A percentile compares a stretch with the other conserved stretches of the same genome.
Evolutionary conservation across 176 grass and related monocot species (phyloP).

Genomic region (Elymus sibiricus): DNA sequence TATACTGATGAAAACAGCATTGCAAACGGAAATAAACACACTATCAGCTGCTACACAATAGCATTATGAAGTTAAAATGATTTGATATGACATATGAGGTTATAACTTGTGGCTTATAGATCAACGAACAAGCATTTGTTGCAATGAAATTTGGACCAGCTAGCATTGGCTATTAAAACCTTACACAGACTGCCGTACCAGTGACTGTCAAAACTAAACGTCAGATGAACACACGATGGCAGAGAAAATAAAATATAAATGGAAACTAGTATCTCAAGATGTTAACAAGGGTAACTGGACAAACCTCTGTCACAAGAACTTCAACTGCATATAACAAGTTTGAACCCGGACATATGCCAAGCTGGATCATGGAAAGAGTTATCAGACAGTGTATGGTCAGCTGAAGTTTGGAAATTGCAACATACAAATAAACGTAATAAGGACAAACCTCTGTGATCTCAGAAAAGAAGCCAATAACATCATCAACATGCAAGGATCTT

Average conservation of each 20-base stretch:
- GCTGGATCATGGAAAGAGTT: slow-evolving; percentile 51
- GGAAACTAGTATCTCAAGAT: slow-evolving; percentile 21
- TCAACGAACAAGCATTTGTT: not conserved
- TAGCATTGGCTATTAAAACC: not conserved
- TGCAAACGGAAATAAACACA: slow-evolving; percentile 1
- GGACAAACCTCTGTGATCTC: slow-evolving; percentile 75
- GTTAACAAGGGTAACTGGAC: slow-evolving; percentile 35
- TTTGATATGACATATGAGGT: not conserved
- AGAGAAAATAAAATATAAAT: slow-evolving; percentile 24
- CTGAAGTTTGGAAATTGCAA: slow-evolving; percentile 8
- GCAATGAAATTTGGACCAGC: not conserved
- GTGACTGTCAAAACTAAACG: not conserved
- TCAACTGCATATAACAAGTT: slow-evolving; percentile 93
- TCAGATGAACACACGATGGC: slow-evolving; percentile 6
- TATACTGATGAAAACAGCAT: slow-evolving; percentile 14
- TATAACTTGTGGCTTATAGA: slow-evolving; percentile 1
- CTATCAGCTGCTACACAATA: not conserved
- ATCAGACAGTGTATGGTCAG: slow-evolving; percentile 18
- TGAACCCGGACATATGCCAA: slow-evolving; percentile 86
- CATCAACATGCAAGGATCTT: slow-evolving; percentile 73
- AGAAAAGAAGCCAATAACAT: slow-evolving; percentile 87
- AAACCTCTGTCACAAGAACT: slow-evolving; percentile 95
- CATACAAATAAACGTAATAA: slow-evolving; percentile 15
- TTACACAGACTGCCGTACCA: not conserved
- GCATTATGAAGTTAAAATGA: not conserved